Conservation (phyloP, 2,329 filamentous ascomycete genomes). For the Ophiostoma pallidulum region DNA sequence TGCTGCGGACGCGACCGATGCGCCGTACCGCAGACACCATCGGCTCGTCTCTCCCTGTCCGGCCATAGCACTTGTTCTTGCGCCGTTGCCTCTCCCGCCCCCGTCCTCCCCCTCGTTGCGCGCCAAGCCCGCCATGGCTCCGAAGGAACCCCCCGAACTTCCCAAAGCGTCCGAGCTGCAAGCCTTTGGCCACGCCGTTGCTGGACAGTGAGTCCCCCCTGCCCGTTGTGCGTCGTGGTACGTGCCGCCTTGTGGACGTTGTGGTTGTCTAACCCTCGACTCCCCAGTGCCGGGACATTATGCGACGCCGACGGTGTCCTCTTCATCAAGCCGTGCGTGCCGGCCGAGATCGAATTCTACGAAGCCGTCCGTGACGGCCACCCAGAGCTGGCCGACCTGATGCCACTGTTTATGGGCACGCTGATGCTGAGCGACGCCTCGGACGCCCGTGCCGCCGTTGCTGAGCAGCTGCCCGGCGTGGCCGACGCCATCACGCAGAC, state of each 20-base stretch:
- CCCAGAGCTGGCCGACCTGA: conserved; percentile 65
- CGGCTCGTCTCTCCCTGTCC: no score
- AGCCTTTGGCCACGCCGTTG: conserved; percentile 66
- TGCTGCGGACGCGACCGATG: no score
- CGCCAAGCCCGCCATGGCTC: conserved; percentile 16
- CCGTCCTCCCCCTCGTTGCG: conserved; percentile 2
- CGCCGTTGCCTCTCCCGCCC: not conserved
- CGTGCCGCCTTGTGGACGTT: not conserved
- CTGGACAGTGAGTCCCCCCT: conserved; percentile 62
- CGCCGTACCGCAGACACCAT: no score
- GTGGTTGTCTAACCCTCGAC: conserved; percentile 6
- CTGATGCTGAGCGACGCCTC: conserved; percentile 55
- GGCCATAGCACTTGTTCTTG: no score
- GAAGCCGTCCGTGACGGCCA: conserved; percentile 58
- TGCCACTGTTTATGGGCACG: conserved; percentile 78
- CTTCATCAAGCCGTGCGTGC: conserved; percentile 89
- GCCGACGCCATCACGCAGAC: conserved; percentile 37
- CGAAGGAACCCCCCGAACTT: conserved; percentile 38
- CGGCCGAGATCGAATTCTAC: conserved; percentile 83
- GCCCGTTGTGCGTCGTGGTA: conserved; percentile 31
- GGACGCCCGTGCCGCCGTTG: conserved; percentile 32
- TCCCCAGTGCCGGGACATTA: conserved; percentile 72
- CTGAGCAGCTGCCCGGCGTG: conserved; percentile 38
- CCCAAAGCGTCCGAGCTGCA: conserved; percentile 53
- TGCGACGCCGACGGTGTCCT: conserved; percentile 74